phyloP scores from a whole-genome alignment of 129 eudicot species.

The Flaveria robusta region DNA sequence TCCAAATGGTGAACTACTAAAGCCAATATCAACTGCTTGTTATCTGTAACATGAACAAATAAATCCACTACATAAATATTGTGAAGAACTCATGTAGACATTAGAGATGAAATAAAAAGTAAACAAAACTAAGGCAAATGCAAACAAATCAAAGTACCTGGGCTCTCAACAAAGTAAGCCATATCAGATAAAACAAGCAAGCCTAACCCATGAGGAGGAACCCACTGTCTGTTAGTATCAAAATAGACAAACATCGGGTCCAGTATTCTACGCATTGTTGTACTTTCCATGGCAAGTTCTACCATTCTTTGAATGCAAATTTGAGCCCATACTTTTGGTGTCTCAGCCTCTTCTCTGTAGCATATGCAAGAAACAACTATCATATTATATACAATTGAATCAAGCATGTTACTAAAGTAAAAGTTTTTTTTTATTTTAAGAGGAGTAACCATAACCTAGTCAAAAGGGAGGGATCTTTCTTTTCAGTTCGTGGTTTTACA shows the following conservation, averaged over 20 bases:
- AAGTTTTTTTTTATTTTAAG: background rate
- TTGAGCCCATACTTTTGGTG: conserved; percentile 94
- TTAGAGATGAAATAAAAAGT: background rate
- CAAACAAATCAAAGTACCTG: conserved; percentile 47
- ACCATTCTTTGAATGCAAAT: conserved; percentile 87
- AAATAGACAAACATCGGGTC: conserved; percentile 89
- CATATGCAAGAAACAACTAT: conserved; percentile 4
- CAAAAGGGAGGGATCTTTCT: conserved; percentile 71
- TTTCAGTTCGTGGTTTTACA: conserved; percentile 63
- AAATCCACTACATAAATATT: conserved; percentile 1
- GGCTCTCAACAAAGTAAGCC: conserved; percentile 68
- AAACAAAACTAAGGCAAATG: background rate
- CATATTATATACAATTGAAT: background rate
- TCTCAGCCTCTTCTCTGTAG: conserved; percentile 77
- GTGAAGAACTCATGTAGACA: conserved; percentile 4
- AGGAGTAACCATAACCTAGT: conserved; percentile 49
- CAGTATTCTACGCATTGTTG: conserved; percentile 77
- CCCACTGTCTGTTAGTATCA: conserved; percentile 77
- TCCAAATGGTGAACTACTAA: conserved; percentile 91
- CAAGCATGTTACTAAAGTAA: background rate
- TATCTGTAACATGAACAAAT: conserved; percentile 48
- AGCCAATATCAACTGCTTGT: conserved; percentile 62
- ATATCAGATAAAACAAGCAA: conserved; percentile 75
- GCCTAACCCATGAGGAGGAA: conserved; percentile 65
- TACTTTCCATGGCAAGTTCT: conserved; percentile 87